Conservation (phyloP, 768 basidiomycete species). For the Chlorophyllum brunneum region DNA sequence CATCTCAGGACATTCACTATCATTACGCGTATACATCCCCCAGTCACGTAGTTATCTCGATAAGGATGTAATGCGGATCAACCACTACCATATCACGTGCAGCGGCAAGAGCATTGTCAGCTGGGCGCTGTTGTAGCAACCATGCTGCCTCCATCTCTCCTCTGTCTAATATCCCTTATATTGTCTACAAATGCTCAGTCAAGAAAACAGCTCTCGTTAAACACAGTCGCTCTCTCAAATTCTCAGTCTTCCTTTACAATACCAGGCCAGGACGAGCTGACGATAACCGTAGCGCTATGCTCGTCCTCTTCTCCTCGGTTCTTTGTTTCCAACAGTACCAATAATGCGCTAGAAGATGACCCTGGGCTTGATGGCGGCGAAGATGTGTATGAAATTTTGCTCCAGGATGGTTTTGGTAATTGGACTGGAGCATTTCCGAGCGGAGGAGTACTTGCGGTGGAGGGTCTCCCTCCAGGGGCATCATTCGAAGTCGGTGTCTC, state of each 20-base stretch:
- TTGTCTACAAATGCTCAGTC: conserved; percentile 28
- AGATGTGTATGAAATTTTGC: conserved; percentile 43
- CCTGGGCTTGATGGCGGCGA: conserved; percentile 35
- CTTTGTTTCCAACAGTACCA: conserved; percentile 51
- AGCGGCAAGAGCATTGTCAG: too few species aligned
- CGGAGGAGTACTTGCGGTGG: conserved; percentile 53
- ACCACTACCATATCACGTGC: conserved; percentile 2
- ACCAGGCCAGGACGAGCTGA: conserved; percentile 34
- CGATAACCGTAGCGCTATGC: conserved; percentile 50
- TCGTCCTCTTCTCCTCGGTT: conserved; percentile 42
- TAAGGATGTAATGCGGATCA: too few species aligned
- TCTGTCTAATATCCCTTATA: conserved; percentile 29
- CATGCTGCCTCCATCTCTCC: conserved; percentile 34
- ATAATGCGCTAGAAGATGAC: conserved; percentile 24
- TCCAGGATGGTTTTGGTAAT: conserved; percentile 12
- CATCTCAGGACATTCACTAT: too few species aligned
- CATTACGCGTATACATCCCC: too few species aligned
- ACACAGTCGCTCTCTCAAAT: conserved; percentile 31
- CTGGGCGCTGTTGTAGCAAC: too few species aligned
- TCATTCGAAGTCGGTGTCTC: conserved; percentile 62
- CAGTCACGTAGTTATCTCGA: too few species aligned
- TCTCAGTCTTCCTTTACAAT: conserved; percentile 33
- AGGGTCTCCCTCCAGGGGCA: conserved; percentile 22
- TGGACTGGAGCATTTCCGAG: conserved; percentile 23
- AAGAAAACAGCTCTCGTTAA: conserved; percentile 28